These are phyloP conservation scores for Mucuna pruriens DNA, from an alignment of 306 rosid species.

Conservation along the genomic window DNA sequence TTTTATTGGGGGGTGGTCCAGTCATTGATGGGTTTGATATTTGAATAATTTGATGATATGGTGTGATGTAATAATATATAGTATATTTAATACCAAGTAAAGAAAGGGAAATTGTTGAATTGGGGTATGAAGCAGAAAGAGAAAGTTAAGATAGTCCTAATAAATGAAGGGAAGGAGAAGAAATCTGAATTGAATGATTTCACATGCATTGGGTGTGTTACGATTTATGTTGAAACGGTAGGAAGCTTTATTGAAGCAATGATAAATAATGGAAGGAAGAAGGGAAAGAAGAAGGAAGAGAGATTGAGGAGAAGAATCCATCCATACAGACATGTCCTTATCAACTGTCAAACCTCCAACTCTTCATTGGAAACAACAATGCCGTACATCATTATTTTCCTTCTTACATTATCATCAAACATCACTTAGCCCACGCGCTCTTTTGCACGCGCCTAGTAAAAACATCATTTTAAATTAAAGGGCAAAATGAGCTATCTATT, in stretches of 20 bases:
- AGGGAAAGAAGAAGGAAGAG: background rate
- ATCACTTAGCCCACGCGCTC: slow-evolving; percentile 21
- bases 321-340: slow-evolving; percentile 35
- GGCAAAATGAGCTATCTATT: background rate
- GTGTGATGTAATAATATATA: background rate
- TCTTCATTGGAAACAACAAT: slow-evolving; percentile 38
- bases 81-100: background rate
- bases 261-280: slow-evolving; percentile 18
- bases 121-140: background rate
- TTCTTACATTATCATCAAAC: background rate
- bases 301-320: slow-evolving; percentile 14
- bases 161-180: background rate
- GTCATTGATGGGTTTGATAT: background rate
- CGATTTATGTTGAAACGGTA: background rate
- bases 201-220: slow-evolving; percentile 38
- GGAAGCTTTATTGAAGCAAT: slow-evolving; percentile 26
- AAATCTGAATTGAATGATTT: slow-evolving; percentile 39
- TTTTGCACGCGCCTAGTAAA: slow-evolving; percentile 36
- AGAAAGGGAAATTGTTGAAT: background rate
- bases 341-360: slow-evolving; percentile 40
- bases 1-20: too few relatives aligned
- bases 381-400: slow-evolving; percentile 36
- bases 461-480: background rate
- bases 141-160: background rate
- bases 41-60: background rate